phyloP scores from a whole-genome alignment of 345 rosid genomes.

The Populus tremula region DNA sequence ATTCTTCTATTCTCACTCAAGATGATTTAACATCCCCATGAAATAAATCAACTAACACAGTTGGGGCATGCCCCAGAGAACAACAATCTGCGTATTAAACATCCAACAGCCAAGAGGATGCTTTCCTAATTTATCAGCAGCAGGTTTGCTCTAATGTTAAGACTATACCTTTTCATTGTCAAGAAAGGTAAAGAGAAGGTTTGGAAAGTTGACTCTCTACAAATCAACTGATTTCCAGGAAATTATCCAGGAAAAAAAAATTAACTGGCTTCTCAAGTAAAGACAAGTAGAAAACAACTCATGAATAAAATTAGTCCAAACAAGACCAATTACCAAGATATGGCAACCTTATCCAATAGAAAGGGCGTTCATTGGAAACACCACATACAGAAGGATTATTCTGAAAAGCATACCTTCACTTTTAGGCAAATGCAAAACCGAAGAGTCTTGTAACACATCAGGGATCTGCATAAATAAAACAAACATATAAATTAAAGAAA shows the following conservation, averaged over 20 bases:
- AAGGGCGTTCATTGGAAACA: neutral
- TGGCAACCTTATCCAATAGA: neutral
- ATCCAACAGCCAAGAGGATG: neutral
- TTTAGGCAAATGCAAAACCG: conserved; percentile 19
- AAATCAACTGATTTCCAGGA: neutral
- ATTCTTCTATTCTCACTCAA: neutral
- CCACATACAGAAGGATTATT: neutral
- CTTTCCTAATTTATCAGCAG: neutral
- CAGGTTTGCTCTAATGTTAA: neutral
- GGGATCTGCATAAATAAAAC: conserved; percentile 37
- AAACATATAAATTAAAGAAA: neutral
- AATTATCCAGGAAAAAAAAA: neutral
- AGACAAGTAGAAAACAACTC: neutral
- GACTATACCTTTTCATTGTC: neutral
- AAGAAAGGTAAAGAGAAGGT: neutral
- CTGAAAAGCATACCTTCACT: conserved; percentile 45
- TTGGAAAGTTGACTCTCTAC: neutral
- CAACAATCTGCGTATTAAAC: neutral
- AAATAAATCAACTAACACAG: neutral
- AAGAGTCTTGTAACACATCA: conserved; percentile 35
- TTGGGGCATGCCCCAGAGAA: neutral
- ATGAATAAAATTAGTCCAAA: neutral
- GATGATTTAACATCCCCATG: neutral
- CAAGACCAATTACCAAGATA: neutral
- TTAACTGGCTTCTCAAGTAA: neutral